Evolutionary conservation across 805 yeast species (phyloP).

Genomic region (Yarrowia alimentaria): DNA sequence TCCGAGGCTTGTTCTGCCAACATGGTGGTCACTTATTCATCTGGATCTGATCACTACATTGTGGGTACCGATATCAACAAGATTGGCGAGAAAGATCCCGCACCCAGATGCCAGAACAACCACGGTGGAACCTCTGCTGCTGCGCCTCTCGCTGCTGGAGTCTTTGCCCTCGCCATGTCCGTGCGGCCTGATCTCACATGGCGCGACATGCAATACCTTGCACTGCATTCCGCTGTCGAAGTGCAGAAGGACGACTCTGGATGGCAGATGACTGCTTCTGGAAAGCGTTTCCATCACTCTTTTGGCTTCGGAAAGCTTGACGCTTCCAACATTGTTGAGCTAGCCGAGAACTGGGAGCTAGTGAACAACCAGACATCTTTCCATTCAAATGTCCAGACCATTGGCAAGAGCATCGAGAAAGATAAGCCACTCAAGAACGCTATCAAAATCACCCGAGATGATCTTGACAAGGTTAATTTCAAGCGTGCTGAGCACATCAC

Average conservation of each 20-base stretch:
- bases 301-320: slow-evolving; percentile 94
- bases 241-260: slow-evolving; percentile 64
- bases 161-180: slow-evolving; percentile 75
- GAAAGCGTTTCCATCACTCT: slow-evolving; percentile 71
- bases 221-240: slow-evolving; percentile 67
- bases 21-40: slow-evolving; percentile 86
- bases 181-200: slow-evolving; percentile 87
- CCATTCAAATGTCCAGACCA: slow-evolving; percentile 47
- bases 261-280: slow-evolving; percentile 71
- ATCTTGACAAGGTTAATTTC: slow-evolving; percentile 56
- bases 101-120: slow-evolving; percentile 54
- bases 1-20: slow-evolving; percentile 95
- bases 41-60: slow-evolving; percentile 86
- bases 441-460: slow-evolving; percentile 49
- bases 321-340: slow-evolving; percentile 67
- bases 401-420: slow-evolving; percentile 33
- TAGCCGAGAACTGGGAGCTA: slow-evolving; percentile 71
- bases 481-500: slow-evolving; percentile 82
- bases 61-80: slow-evolving; percentile 79
- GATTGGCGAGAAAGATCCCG: not conserved
- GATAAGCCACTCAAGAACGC: slow-evolving; percentile 29
- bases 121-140: slow-evolving; percentile 99
- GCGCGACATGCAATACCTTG: slow-evolving; percentile 90
- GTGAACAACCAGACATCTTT: slow-evolving; percentile 93
- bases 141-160: slow-evolving; percentile 97